Base-by-base conservation (phyloP, 768 basidiomycete species). In the Rhizopogon rudus region DNA sequence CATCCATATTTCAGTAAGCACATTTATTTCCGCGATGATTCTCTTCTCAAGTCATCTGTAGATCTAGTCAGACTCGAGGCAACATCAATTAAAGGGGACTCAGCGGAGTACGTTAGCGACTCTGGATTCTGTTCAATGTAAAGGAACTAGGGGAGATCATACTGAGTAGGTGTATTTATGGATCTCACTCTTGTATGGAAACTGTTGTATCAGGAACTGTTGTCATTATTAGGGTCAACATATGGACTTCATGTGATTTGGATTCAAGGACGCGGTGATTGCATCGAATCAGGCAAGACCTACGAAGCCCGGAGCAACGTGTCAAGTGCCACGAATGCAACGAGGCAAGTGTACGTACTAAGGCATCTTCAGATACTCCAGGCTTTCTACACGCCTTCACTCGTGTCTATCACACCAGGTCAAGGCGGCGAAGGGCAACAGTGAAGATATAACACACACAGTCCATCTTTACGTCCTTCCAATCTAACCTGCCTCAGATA, bases 1-100 rank as follows among this genome's bases (percentile, higher is more conserved):
- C 86, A 87, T 68, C 74, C 81, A 52, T 87, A 82, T 72, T 88
- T 87, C 67, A 82, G 81, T 81, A 56, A 25, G 68, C 51, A 44
- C n/a, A 44, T 65, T 60, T 58, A 54, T 62, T 58, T 58, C 60
- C 54, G 55, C 52, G 56, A 33, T 50, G 52, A 44, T 58, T 60
- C 53, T 63, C 60, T 63, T 67, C 57, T 63, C 60, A 61, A 49
- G 14, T 4, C 58, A 59, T 64, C 51, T 45, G 56, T 54, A 79
- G 79, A 78, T 66, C 70, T 73, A 50, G 78, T 78, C 54, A 74
- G 77, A 63, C 73, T 79, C 62, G 79, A 77, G 70, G 73, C 75
- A 57, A 60, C 67, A 49, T 74, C 72, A 58, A 70, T 63, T 57
- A 78, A 77, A 63, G 72, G 67, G 40, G 69, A 71, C 53, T 66